Conservation (phyloP, 1,284 basidiomycete genomes). For the Irpex sp. region DNA sequence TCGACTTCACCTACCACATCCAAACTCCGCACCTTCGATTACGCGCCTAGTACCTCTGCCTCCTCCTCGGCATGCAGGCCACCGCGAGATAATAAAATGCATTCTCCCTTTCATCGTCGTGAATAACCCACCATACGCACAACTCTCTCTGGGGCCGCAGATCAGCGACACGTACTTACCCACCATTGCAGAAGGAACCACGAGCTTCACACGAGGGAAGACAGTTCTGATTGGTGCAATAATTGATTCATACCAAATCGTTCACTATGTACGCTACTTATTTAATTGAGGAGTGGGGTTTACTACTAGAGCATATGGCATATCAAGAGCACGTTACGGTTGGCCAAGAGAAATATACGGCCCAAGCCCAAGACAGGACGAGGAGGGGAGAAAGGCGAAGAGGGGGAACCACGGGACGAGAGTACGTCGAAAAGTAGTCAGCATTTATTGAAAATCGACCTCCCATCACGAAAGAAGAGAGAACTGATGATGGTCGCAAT, state of each 20-base stretch:
- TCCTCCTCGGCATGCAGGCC: conserved; percentile 6
- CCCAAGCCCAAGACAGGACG: not conserved
- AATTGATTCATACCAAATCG: not conserved
- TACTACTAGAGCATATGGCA: conserved; percentile 1
- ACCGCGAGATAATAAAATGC: not conserved
- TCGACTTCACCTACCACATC: conserved; percentile 24
- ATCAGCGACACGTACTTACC: not conserved
- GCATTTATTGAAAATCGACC: not conserved
- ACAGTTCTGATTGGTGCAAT: not conserved
- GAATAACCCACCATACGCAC: too few species aligned
- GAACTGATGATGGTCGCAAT: conserved; percentile 1
- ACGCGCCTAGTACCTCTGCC: conserved; percentile 3
- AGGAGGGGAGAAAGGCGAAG: not conserved
- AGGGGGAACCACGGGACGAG: not conserved
- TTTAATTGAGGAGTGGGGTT: not conserved
- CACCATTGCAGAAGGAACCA: not conserved
- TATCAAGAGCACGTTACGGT: not conserved
- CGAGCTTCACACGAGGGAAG: not conserved
- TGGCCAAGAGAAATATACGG: not conserved
- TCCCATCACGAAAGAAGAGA: not conserved
- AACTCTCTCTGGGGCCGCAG: too few species aligned
- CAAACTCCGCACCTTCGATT: conserved; percentile 37
- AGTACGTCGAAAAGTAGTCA: not conserved
- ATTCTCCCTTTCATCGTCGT: not conserved
- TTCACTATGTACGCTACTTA: conserved; percentile 1